Conservation (phyloP, 257 asterid species). For the Apocynum venetum region DNA sequence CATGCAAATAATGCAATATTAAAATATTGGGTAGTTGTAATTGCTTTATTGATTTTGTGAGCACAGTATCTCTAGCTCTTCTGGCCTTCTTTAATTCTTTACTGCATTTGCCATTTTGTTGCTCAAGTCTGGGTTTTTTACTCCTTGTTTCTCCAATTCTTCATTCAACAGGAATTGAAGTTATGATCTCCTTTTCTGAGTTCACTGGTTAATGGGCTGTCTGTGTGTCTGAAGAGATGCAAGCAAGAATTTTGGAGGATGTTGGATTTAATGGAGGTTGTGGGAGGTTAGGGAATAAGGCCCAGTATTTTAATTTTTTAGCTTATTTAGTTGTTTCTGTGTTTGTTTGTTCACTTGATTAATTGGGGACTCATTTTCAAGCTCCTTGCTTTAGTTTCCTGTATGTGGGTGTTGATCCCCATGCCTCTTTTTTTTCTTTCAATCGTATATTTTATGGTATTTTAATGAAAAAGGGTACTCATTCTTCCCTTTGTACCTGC, state of each 20-base stretch:
- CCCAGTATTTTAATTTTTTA: not conserved
- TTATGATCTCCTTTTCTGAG: not conserved
- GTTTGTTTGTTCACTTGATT: not conserved
- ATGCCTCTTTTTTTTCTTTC: not conserved
- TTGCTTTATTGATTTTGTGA: not conserved
- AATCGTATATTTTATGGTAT: not conserved
- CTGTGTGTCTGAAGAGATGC: not conserved
- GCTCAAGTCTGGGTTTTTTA: not conserved
- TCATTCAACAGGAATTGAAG: not conserved
- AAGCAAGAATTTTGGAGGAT: not conserved
- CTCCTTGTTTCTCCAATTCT: not conserved
- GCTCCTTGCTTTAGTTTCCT: not conserved
- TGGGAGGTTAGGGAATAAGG: not conserved
- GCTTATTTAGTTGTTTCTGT: not conserved
- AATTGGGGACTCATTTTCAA: not conserved
- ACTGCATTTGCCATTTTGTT: conserved; percentile 3
- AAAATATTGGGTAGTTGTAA: not conserved
- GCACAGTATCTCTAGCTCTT: not conserved
- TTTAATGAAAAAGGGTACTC: not conserved
- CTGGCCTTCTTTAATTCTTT: not conserved
- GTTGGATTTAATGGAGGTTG: not conserved
- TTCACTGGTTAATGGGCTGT: not conserved
- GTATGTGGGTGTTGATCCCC: not conserved
- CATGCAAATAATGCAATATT: not conserved
- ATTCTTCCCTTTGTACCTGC: not conserved